phyloP scores from a whole-genome alignment of 1,284 basidiomycete genomes.

The Puccinia polysora region DNA sequence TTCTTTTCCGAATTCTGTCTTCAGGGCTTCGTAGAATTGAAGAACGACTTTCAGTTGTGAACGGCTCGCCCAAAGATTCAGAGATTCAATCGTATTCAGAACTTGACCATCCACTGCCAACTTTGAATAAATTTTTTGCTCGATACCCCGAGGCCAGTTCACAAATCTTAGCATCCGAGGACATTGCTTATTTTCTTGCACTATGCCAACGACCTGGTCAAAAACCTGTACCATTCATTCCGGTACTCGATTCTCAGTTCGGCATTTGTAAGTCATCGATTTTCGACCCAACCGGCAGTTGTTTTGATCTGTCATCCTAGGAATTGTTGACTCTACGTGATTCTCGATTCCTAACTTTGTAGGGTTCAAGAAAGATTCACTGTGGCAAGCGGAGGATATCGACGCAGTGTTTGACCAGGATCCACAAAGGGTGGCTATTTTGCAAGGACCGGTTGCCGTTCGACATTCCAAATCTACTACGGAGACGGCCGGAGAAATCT shows the following conservation, averaged over 20 bases:
- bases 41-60: slow-evolving; percentile 92
- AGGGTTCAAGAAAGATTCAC: slow-evolving; percentile 67
- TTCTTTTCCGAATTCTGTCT: neutral
- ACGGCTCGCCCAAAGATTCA: slow-evolving; percentile 72
- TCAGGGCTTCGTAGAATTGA: slow-evolving; percentile 60
- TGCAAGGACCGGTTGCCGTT: slow-evolving; percentile 92
- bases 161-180: slow-evolving; percentile 89
- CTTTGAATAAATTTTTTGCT: slow-evolving; percentile 78
- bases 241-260: slow-evolving; percentile 85
- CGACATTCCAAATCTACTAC: slow-evolving; percentile 82
- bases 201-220: slow-evolving; percentile 91
- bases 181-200: slow-evolving; percentile 89
- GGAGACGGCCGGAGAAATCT: slow-evolving; percentile 84
- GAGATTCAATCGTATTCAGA: slow-evolving; percentile 80
- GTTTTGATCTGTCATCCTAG: no score
- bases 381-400: slow-evolving; percentile 97
- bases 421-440: slow-evolving; percentile 92
- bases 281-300: no score
- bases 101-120: slow-evolving; percentile 74
- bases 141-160: slow-evolving; percentile 71
- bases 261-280: slow-evolving; percentile 67
- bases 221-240: slow-evolving; percentile 98
- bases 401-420: slow-evolving; percentile 98
- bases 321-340: no score
- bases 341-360: slow-evolving; percentile 18